Base-by-base conservation (phyloP, 2,329 filamentous ascomycete species). In the Knufia fluminis region DNA sequence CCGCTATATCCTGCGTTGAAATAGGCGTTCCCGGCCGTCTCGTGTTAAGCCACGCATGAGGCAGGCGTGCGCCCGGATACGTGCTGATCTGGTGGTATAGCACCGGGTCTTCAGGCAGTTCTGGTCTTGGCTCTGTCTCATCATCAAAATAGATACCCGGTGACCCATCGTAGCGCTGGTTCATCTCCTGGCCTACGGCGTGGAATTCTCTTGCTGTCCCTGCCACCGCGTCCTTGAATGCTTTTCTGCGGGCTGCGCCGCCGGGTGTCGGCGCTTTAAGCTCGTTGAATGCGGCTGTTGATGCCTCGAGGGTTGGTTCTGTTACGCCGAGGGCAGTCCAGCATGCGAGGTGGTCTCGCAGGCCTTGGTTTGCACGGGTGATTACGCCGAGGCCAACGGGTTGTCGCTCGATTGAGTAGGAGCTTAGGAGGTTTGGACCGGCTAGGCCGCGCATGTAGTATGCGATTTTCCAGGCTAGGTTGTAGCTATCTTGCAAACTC, bases 41-140 rank as follows among this genome's bases (percentile, higher is more conserved):
- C 17, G 68, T 69, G 62, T 79, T 76, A 14, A 83, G 64, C 80
- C 80, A 83, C 0, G 70, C 79, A 61, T 85, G 80, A 3, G 81
- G 80, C 19, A 83, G 62, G 1, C 79, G 68, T 24, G 68, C 68
- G 6, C 80, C 81, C 0, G 80, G 80, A 56, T 74, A 79, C 2
- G 80, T 82, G 44, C 62, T 72, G 32, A 69, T 66, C 28, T 67
- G 61, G 54, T 75, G 66, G 33, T 71, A 59, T 10, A 71, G 58
- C 3, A 73, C 66, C 0, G 64, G 60, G 52, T 78, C 70, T 14
- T 66, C 57, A 20, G 66, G 56, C 1, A 61, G 46, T 22, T 60
- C 58, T 12, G 52, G 52, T 2, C 50, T 54, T 4, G 52, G 50
- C n/a, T 52, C 49, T 3, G 49, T 49, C 58, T 77, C 70, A 52